Base-by-base conservation (phyloP, 1,284 basidiomycete genomes). In the Psilocybe mexicana region DNA sequence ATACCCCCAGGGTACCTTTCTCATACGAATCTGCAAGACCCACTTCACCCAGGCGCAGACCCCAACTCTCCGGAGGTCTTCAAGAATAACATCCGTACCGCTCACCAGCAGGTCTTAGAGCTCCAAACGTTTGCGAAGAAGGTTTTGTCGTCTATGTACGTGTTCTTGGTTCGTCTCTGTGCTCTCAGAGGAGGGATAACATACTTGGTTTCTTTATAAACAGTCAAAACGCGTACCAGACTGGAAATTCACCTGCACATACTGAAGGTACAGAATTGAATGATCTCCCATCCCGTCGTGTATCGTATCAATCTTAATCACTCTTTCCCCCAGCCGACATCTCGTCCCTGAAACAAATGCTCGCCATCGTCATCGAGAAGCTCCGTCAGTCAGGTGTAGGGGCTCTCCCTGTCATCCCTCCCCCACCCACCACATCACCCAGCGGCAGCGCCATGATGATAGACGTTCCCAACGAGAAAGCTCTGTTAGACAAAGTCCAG, bases 151-250 rank as follows among this genome's bases (percentile, higher is more conserved):
- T 77, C 78, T 36, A 83, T 85, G 84, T 86, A 62, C 58, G 80
- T 75, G 28, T 18, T 8, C 2, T 40, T 18, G 14, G 23, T 18
- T 40, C 11, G 6, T 8, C 25, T 44, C 25, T 7, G 8, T 51
- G 8, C 4, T 38, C 11, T 14, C 8, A 28, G n/a, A 18, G 30
- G 18, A 48, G 24, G 18, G n/a, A n/a, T n/a, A 51, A 51, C n/a
- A 3, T 18, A 35, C 4, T 4, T n/a, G 6, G 4, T 3, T 6
- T 12, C n/a, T 5, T 12, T 11, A 40, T 12, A 6, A n/a, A 6
- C 60, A 85, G 83, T 44, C 78, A 84, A 65, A 79, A 80, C 45
- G 82, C 82, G 3, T 86, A 85, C 68, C 78, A 79, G 52, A 69
- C 76, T 0, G 76, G 78, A 7, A 76, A 71, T 28, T 80, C 74